Conservation (phyloP, 208 protist genomes). For the Trypanosoma vivax region DNA sequence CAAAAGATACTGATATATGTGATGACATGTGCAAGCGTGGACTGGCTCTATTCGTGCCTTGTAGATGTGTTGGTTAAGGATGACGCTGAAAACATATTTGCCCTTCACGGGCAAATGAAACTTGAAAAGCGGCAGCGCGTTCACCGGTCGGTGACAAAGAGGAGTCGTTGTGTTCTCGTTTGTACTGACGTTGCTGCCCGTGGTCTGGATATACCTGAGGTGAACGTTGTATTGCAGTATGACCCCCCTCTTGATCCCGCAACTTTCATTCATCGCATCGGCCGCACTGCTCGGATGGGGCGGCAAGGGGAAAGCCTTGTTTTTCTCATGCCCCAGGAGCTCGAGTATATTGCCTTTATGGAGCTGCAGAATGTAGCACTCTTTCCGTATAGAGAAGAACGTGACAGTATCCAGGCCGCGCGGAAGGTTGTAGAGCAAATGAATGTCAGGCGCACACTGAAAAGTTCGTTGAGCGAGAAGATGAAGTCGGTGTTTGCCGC, state of each 20-base stretch:
- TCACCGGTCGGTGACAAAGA: slow-evolving; percentile 61
- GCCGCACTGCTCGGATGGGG: slow-evolving; percentile 95
- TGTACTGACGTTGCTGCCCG: slow-evolving; percentile 94
- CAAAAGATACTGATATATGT: slow-evolving; percentile 91
- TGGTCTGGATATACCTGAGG: slow-evolving; percentile 94
- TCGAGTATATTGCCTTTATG: slow-evolving; percentile 91
- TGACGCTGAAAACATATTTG: slow-evolving; percentile 59
- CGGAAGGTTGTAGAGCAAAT: slow-evolving; percentile 40
- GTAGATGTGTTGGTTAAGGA: slow-evolving; percentile 51
- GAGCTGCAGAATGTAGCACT: slow-evolving; percentile 84
- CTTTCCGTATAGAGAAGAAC: slow-evolving; percentile 60
- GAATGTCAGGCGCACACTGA: slow-evolving; percentile 67
- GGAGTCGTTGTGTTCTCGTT: slow-evolving; percentile 84
- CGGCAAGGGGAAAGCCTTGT: slow-evolving; percentile 87
- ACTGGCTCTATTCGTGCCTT: slow-evolving; percentile 83
- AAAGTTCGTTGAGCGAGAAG: slow-evolving; percentile 56
- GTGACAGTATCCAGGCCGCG: slow-evolving; percentile 54
- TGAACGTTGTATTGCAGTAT: slow-evolving; percentile 96
- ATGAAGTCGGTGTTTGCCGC: slow-evolving; percentile 65
- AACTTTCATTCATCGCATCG: slow-evolving; percentile 96
- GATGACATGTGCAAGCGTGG: slow-evolving; percentile 89
- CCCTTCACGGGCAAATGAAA: slow-evolving; percentile 91
- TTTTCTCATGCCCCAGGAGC: slow-evolving; percentile 91
- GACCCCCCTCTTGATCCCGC: slow-evolving; percentile 92
- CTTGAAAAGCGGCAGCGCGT: slow-evolving; percentile 80